Conservation (phyloP, 164 flowering plant species). For the Vitis rotundifolia region DNA sequence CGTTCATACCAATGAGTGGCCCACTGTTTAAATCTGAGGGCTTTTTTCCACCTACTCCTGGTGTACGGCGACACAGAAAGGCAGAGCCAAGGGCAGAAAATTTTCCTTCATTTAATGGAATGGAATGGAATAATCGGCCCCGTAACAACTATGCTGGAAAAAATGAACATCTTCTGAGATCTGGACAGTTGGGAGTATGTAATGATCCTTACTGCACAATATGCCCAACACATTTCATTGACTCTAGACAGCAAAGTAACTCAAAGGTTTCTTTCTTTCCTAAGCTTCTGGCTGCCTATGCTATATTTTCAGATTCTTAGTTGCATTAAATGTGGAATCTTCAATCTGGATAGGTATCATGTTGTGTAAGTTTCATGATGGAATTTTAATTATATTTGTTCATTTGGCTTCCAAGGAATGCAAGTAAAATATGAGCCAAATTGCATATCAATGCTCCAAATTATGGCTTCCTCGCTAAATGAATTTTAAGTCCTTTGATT, state of each 20-base stretch:
- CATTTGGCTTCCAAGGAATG: too few relatives aligned
- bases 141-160: slow-evolving; percentile 29
- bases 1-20: slow-evolving; percentile 63
- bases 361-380: background rate
- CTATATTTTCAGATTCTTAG: background rate
- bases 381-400: too few relatives aligned
- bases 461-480: too few relatives aligned
- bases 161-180: slow-evolving; percentile 75
- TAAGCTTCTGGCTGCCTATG: slow-evolving; percentile 21
- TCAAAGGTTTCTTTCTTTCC: slow-evolving; percentile 13
- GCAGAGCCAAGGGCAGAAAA: slow-evolving; percentile 36
- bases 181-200: slow-evolving; percentile 86
- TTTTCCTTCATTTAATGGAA: slow-evolving; percentile 35
- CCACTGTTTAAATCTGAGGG: slow-evolving; percentile 43
- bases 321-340: too few relatives aligned
- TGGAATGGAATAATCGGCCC: slow-evolving; percentile 33
- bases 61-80: slow-evolving; percentile 11
- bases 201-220: slow-evolving; percentile 91
- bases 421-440: too few relatives aligned
- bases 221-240: slow-evolving; percentile 63
- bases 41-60: slow-evolving; percentile 19
- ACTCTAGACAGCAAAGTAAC: slow-evolving; percentile 25
- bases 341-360: background rate
- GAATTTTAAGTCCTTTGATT: too few relatives aligned
- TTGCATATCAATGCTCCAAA: too few relatives aligned